Evolutionary conservation across 2,329 filamentous ascomycete genomes (phyloP), one percentile per base, ranked within the genome.

Genomic region (Xylaria multiplex): DNA sequence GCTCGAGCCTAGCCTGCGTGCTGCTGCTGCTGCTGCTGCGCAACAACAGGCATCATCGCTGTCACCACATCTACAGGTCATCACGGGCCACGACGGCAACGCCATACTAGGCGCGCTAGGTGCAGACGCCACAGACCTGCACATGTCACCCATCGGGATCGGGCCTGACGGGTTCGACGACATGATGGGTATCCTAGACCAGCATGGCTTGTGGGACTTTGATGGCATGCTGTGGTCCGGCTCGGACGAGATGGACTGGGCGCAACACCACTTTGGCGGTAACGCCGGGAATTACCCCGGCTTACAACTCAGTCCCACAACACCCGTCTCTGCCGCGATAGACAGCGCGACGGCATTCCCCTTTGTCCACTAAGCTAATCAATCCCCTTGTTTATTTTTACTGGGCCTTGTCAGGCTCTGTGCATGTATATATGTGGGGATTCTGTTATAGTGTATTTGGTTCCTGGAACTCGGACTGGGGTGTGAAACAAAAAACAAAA

Each of bases 171-270:
- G 83, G 56, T 73, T 84, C 76, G 81, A 83, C 62, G 82, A 83
- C 67, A 83, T 86, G 77, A 83, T 86, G 80, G 78, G 81, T 68
- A 79, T 86, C 74, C 77, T 86, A 30, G 84, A 86, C 71, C 83
- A 86, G 72, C 81, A 85, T 49, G 83, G 83, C 8, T 77, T 86
- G 11, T 86, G 85, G 84, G 85, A 87, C 73, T 76, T 86, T 8
- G 84, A 87, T 70, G 85, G 83, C 65, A 85, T 86, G 83, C 80
- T 82, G 71, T 87, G 85, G 85, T 79, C 80, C 45, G 78, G 78
- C 57, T 73, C 80, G 35, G 77, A 80, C 8, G 81, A 83, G 67
- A 73, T 77, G 71, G 76, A 77, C 24, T 77, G 74, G 73, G 69
- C 72, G 43, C 76, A 75, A 64, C 73, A 75, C 42, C 74, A 76